phyloP scores from a whole-genome alignment of 805 yeast species.

The Kodamaea neixiangensis region DNA sequence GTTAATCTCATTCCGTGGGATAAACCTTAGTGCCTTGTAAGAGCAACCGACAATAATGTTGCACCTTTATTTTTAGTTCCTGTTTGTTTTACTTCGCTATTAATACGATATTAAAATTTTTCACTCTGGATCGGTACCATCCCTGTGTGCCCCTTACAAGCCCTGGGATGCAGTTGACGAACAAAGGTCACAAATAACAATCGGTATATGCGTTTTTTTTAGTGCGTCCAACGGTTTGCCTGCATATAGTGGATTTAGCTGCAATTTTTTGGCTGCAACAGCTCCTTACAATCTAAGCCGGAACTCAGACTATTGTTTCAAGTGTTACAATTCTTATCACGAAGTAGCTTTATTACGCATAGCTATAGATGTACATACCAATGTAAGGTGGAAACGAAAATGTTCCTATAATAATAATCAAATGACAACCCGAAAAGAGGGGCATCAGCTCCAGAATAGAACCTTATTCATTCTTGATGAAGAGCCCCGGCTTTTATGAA shows the following conservation, averaged over 20 bases:
- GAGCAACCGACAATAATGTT: not conserved
- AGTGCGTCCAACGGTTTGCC: not conserved
- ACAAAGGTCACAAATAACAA: not conserved
- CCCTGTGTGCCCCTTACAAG: not conserved
- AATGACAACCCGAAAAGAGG: constrained; percentile 2
- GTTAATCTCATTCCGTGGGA: not conserved
- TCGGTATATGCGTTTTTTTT: not conserved
- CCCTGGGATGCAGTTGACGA: not conserved
- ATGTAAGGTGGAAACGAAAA: not conserved
- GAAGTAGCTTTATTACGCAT: not conserved
- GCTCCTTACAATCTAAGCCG: not conserved
- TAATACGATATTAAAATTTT: not conserved
- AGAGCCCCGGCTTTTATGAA: not conserved
- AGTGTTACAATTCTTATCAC: not conserved
- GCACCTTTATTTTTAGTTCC: constrained; percentile 1
- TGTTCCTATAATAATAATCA: not conserved
- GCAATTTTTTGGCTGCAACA: constrained; percentile 1
- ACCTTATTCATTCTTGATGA: not conserved
- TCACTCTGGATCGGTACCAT: not conserved
- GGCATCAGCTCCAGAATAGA: constrained; percentile 5
- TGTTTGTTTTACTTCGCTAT: not conserved
- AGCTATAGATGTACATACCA: not conserved
- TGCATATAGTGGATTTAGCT: not conserved
- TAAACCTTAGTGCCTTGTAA: too few species aligned
- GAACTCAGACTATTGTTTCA: too few species aligned